phyloP scores from a whole-genome alignment of 2,329 filamentous ascomycete genomes.

The Basipetospora chlamydospora region DNA sequence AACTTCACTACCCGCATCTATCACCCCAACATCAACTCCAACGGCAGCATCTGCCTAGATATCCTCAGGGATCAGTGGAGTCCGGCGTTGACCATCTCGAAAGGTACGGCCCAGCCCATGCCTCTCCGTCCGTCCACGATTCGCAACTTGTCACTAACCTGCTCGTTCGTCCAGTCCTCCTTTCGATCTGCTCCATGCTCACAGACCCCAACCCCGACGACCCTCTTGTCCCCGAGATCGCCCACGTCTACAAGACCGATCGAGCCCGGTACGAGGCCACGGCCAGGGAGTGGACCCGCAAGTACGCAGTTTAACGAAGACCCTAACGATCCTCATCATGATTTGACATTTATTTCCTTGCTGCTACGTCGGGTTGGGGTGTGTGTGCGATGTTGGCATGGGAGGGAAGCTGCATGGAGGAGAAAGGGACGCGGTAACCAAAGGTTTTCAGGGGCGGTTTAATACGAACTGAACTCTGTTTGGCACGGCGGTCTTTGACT shows the following conservation, averaged over 20 bases:
- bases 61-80: conserved; percentile 99
- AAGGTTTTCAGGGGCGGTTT: no score
- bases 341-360: no score
- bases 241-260: conserved; percentile 99
- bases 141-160: conserved; percentile 6
- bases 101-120: conserved; percentile 64
- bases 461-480: no score
- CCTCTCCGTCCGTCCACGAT: no score
- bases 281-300: conserved; percentile 94
- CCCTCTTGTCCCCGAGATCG: conserved; percentile 95
- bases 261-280: conserved; percentile 90
- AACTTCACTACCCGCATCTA: conserved; percentile 99
- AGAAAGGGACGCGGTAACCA: no score
- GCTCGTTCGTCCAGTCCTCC: conserved; percentile 59
- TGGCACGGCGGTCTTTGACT: no score
- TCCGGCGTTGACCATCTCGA: conserved; percentile 93
- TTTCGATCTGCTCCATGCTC: conserved; percentile 99
- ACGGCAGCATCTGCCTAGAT: conserved; percentile 97
- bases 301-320: conserved; percentile 79
- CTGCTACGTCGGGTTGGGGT: no score
- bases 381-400: no score
- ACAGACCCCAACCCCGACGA: conserved; percentile 99
- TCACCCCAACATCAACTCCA: conserved; percentile 99
- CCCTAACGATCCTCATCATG: no score
- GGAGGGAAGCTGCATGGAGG: no score